A percentile compares a stretch with the other conserved stretches of the same genome.
Evolutionary conservation across 768 basidiomycete species (phyloP).

Genomic region (Tubosaeta brunneosetosa): DNA sequence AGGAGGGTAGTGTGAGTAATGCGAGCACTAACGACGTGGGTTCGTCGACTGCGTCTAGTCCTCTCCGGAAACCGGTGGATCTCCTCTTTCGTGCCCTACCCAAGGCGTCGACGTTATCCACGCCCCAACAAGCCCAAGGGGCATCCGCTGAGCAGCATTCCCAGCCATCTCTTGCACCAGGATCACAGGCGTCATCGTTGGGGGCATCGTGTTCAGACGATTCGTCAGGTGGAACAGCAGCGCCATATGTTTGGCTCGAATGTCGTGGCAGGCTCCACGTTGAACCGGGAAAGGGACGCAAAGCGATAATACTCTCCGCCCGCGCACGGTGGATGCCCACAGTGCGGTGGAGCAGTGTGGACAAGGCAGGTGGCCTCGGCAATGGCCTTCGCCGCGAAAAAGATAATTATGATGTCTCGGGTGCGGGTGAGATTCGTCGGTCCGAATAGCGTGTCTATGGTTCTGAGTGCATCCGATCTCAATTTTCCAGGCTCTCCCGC

Average conservation of each 20-base stretch:
- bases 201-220: not conserved
- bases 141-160: conserved; percentile 4
- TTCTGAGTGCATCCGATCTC: not conserved
- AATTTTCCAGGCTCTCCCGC: conserved; percentile 4
- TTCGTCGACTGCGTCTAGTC: conserved; percentile 8
- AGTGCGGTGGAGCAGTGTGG: conserved; percentile 58
- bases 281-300: conserved; percentile 91
- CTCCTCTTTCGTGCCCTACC: conserved; percentile 80
- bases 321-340: conserved; percentile 64
- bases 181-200: conserved; percentile 1
- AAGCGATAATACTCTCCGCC: conserved; percentile 89
- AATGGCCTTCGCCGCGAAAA: not conserved
- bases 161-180: not conserved
- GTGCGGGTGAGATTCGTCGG: conserved; percentile 6
- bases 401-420: not conserved
- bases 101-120: conserved; percentile 34
- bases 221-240: conserved; percentile 9
- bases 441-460: not conserved
- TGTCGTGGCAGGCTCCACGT: conserved; percentile 83
- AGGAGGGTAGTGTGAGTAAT: conserved; percentile 43
- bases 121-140: not conserved
- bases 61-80: conserved; percentile 59
- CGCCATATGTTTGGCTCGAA: conserved; percentile 82
- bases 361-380: conserved; percentile 40
- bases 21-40: conserved; percentile 16